Evolutionary conservation across 2,329 filamentous ascomycete genomes (phyloP).

Genomic region (Juglanconis oblonga): DNA sequence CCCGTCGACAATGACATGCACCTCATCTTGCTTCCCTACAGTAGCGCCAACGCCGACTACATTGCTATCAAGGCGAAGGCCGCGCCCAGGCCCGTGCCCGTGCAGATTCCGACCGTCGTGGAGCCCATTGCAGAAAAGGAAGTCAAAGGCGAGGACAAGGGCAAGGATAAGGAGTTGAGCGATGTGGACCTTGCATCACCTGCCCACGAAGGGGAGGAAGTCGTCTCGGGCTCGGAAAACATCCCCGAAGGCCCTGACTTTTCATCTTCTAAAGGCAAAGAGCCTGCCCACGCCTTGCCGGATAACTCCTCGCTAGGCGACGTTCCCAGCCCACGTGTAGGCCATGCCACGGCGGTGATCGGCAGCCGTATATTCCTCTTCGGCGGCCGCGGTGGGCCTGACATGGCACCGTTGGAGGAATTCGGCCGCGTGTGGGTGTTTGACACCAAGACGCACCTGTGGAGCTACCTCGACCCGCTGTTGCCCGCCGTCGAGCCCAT

Average conservation of each 20-base stretch:
- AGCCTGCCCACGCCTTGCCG: slow-evolving; percentile 18
- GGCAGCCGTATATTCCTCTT: slow-evolving; percentile 74
- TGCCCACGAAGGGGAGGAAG: not conserved
- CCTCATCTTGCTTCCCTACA: slow-evolving; percentile 58
- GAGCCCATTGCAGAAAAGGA: slow-evolving; percentile 21
- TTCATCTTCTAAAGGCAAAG: slow-evolving; percentile 37
- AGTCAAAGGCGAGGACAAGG: slow-evolving; percentile 17
- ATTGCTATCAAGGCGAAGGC: slow-evolving; percentile 50
- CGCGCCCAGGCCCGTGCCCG: slow-evolving; percentile 23
- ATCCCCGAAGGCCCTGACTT: not conserved
- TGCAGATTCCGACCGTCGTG: slow-evolving; percentile 20
- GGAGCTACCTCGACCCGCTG: slow-evolving; percentile 62
- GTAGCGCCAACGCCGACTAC: slow-evolving; percentile 57
- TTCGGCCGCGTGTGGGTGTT: slow-evolving; percentile 73
- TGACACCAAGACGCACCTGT: slow-evolving; percentile 60
- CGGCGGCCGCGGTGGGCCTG: slow-evolving; percentile 69
- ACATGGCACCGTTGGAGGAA: slow-evolving; percentile 71
- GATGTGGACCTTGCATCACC: slow-evolving; percentile 20
- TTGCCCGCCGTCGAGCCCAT: slow-evolving; percentile 38
- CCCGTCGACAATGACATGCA: slow-evolving; percentile 73
- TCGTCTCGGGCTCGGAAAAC: too few species aligned
- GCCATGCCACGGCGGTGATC: slow-evolving; percentile 68
- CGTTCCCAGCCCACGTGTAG: slow-evolving; percentile 67
- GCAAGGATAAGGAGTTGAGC: slow-evolving; percentile 30
- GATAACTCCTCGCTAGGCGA: slow-evolving; percentile 29